These are phyloP conservation scores for Colletotrichum sidae DNA, from an alignment of 2,329 filamentous ascomycete species.

Conservation along the genomic window DNA sequence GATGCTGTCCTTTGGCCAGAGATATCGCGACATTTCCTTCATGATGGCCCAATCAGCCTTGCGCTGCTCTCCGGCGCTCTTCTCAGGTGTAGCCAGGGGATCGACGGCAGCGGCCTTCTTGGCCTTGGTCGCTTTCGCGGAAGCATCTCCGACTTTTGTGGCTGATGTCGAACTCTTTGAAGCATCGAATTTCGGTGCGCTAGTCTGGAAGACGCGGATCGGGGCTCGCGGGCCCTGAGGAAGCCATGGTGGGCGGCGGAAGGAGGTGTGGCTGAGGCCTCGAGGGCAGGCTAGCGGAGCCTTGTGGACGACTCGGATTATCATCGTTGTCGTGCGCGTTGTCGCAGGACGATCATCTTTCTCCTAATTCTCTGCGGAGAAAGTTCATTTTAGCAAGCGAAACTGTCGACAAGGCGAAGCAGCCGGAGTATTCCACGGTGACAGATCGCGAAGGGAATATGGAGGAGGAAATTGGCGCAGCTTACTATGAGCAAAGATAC, in stretches of 20 bases:
- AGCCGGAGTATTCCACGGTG: not conserved
- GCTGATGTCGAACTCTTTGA: not conserved
- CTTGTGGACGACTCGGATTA: conserved; percentile 35
- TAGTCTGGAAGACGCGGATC: conserved; percentile 38
- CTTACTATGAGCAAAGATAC: conserved; percentile 3
- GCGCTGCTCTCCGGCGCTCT: conserved; percentile 85
- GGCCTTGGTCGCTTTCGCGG: conserved; percentile 13
- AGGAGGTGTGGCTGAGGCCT: conserved; percentile 13
- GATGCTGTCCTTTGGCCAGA: conserved; percentile 93
- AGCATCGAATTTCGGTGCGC: conserved; percentile 33
- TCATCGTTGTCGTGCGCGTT: conserved; percentile 35
- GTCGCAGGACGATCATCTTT: conserved; percentile 35
- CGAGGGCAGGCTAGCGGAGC: conserved; percentile 34
- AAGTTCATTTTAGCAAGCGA: conserved; percentile 16
- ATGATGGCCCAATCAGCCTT: conserved; percentile 99
- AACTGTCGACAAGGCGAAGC: not conserved
- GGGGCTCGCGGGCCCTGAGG: conserved; percentile 31
- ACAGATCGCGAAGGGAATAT: conserved; percentile 1
- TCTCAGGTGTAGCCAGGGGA: conserved; percentile 73
- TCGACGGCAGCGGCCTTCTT: conserved; percentile 49
- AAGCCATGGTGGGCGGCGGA: conserved; percentile 35
- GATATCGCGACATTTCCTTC: conserved; percentile 94
- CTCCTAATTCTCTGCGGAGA: conserved; percentile 4
- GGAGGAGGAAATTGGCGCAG: conserved; percentile 1
- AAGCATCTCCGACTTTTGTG: conserved; percentile 13